Base-by-base conservation (phyloP, 306 rosid genomes). In the Ammopiptanthus mongolicus region DNA sequence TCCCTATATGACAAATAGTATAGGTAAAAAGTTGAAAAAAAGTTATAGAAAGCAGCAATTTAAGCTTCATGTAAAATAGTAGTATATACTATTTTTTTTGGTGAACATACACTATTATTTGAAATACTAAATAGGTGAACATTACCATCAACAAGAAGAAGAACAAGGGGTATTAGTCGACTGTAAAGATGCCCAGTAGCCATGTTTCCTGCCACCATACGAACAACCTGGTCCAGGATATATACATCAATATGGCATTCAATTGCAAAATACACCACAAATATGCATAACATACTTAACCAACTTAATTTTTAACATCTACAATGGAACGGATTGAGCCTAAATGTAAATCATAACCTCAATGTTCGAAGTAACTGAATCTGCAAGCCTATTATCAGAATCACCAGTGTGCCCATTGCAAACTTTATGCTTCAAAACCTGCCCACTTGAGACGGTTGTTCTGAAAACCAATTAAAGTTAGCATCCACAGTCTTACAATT, bases 81-180 rank as follows among this genome's bases (percentile, higher is more conserved):
- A n/a, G n/a, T n/a, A n/a, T n/a, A n/a, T n/a, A n/a, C n/a, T n/a
- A n/a, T n/a, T 3, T 25, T 23, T 23, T 25, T 2, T 25, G 28
- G 28, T 25, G 44, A 79, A 22, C 10, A 70, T 1, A 47, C 57
- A 25, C 2, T 13, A 47, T 44, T 6, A 51, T 13, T 51, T 50
- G 41, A 68, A 50, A 48, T 25, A 61, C 74, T 47, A 25, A 41
- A 52, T 17, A 42, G 22, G 57, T 34, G 52, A 48, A 65, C 46
- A 75, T 22, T 87, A 94, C 98, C 98, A 81, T 94, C 97, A 82
- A 91, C 91, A 52, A 94, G 98, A 69, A 94, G 97, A 74, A 94
- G 91, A 44, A 88, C 88, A 60, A 94, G 90, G 66, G 98, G 98
- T 73, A 90, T 85, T 78, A 94, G 73, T 76, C 83, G 90, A 78